Base-by-base conservation (phyloP, 176 grass and related monocot species). In the Elymus sibiricus region DNA sequence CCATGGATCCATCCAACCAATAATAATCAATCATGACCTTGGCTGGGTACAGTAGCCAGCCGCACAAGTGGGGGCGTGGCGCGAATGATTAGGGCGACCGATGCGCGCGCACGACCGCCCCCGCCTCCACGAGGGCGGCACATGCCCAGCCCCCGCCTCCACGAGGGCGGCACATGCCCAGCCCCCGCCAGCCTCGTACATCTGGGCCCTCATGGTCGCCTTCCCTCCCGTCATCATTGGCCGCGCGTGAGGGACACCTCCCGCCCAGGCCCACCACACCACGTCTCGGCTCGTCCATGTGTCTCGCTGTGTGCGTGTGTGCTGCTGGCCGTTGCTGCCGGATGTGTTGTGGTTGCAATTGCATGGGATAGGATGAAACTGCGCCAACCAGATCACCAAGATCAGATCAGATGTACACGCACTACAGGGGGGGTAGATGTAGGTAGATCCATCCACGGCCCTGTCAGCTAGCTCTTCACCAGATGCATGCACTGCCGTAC, bases 211-310 rank as follows among this genome's bases (percentile, higher is more conserved):
- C 75, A 0, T 9, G 79, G 63, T 51, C 63, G 16, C 26, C 60
- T 5, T 6, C 2, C 6, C 15, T 19, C 72, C 21, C 64, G 2
- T 29, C 29, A 70, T 91, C 46, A 87, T 91, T 80, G 70, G 69
- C n/a, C 76, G 81, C 89, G 88, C 85, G 85, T 88, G 89, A 87
- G 76, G n/a, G 61, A 44, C 81, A 87, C 80, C 85, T 61, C 14
- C 67, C 12, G 32, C 3, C 32, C 32, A 34, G 4, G 32, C 32
- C 32, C 32, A 4, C 4, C 32, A 1, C 32, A 34, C 32, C 32
- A 34, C 32, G 32, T 34, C 32, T 34, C 32, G 32, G 2, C 32
- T 34, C 32, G 32, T 3, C 32, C 2, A 34, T 34, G 31, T 3
- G 32, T 34, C 4, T 34, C 32, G 4, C 32, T 34, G 29, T n/a